Percentiles rank a stretch among this genome's conserved stretches.
phyloP scores from a whole-genome alignment of 1,139 yeast species.

The Taphrina pruni region DNA sequence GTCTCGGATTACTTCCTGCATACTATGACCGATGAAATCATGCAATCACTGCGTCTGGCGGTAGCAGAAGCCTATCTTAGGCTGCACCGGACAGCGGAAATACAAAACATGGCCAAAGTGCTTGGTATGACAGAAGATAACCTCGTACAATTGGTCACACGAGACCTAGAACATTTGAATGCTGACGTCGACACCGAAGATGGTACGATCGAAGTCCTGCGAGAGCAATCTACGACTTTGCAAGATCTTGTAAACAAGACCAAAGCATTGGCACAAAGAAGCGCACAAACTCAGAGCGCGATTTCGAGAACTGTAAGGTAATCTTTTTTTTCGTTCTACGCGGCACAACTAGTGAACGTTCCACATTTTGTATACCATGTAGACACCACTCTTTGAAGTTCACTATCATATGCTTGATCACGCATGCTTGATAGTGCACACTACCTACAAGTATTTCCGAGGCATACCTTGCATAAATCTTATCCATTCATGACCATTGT shows the following conservation, averaged over 20 bases:
- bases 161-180: slow-evolving; percentile 28
- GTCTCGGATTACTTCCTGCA: slow-evolving; percentile 63
- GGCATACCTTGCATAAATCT: too few relatives aligned
- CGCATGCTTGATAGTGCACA: too few relatives aligned
- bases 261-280: slow-evolving; percentile 25
- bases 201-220: slow-evolving; percentile 32
- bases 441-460: too few relatives aligned
- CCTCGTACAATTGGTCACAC: slow-evolving; percentile 48
- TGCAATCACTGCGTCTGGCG: slow-evolving; percentile 59
- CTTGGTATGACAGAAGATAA: slow-evolving; percentile 57
- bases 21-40: slow-evolving; percentile 55
- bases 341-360: too few relatives aligned
- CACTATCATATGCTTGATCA: neutral
- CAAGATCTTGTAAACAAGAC: slow-evolving; percentile 36
- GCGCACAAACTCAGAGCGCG: slow-evolving; percentile 15
- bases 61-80: slow-evolving; percentile 62
- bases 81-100: slow-evolving; percentile 60
- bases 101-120: slow-evolving; percentile 55
- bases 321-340: too few relatives aligned
- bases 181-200: slow-evolving; percentile 33
- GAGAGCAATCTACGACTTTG: slow-evolving; percentile 11
- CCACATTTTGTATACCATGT: too few relatives aligned
- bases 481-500: too few relatives aligned
- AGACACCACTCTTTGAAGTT: neutral
- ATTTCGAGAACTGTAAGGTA: slow-evolving; percentile 3